These are phyloP conservation scores for Sclerotinia sclerotiorum DNA, from an alignment of 2,329 filamentous ascomycete genomes.

Conservation along the genomic window DNA sequence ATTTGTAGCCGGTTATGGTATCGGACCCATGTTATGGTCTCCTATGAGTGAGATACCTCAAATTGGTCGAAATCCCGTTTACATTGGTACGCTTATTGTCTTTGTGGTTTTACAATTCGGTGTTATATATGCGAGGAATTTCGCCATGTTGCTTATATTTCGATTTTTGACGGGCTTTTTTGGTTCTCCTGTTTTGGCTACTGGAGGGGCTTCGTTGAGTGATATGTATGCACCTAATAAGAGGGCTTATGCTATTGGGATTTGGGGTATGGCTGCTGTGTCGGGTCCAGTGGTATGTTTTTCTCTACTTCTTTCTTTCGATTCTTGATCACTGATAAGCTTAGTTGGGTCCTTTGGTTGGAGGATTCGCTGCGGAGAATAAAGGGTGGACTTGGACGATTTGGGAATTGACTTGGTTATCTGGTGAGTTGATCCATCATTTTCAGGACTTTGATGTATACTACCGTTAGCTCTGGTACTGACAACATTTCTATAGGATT, in stretches of 20 bases:
- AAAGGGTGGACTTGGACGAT: constrained; percentile 60
- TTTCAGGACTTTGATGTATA: not conserved
- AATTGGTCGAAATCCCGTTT: constrained; percentile 66
- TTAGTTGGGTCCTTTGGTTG: constrained; percentile 56
- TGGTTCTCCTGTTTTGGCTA: constrained; percentile 61
- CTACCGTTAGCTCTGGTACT: not conserved
- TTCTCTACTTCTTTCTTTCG: not conserved
- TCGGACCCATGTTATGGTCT: constrained; percentile 64
- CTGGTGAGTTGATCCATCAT: constrained; percentile 38
- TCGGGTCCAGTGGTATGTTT: constrained; percentile 46
- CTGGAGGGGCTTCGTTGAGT: constrained; percentile 50
- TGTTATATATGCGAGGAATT: constrained; percentile 49
- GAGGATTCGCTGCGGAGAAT: constrained; percentile 57
- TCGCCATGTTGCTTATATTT: constrained; percentile 55
- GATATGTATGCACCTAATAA: constrained; percentile 52
- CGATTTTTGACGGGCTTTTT: constrained; percentile 66
- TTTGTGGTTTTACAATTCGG: constrained; percentile 58
- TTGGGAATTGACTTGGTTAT: constrained; percentile 60
- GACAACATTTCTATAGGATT: constrained; percentile 39
- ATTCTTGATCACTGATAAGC: not conserved
- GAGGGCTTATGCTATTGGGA: constrained; percentile 57
- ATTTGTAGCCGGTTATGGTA: constrained; percentile 62
- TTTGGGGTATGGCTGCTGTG: constrained; percentile 53
- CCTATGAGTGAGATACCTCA: constrained; percentile 65
- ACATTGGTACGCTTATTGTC: constrained; percentile 64